These are phyloP conservation scores for Cyanidiococcus yangmingshanensis DNA, from an alignment of 23 red algal species.

Conservation along the genomic window DNA sequence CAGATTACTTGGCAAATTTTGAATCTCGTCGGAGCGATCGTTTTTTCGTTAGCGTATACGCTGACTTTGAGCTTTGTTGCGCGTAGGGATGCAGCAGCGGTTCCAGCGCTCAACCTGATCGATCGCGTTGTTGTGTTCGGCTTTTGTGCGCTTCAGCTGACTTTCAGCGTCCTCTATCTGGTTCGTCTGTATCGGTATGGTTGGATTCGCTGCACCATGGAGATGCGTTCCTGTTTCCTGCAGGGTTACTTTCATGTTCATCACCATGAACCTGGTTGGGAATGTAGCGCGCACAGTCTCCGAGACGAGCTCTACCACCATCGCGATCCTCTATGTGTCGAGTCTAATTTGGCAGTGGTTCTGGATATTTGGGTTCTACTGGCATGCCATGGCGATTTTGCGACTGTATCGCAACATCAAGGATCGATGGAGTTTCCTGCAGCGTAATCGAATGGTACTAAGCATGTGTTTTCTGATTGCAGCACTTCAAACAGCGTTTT, in stretches of 20 bases:
- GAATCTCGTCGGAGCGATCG: neutral
- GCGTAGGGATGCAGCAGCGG: neutral
- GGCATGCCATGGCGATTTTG: neutral
- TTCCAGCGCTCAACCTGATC: neutral
- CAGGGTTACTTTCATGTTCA: neutral
- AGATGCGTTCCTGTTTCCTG: neutral
- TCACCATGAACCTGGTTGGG: neutral
- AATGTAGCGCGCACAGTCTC: neutral
- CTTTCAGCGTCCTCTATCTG: neutral
- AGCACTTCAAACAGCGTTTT: neutral
- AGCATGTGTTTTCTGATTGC: neutral
- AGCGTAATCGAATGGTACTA: neutral
- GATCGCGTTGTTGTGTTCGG: neutral
- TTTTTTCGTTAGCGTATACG: neutral
- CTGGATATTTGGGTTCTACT: neutral
- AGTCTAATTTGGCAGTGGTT: neutral
- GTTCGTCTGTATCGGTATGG: slow-evolving; percentile 1
- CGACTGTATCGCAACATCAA: neutral
- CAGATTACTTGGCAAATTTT: neutral
- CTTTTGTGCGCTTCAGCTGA: slow-evolving; percentile 7
- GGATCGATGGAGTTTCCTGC: neutral
- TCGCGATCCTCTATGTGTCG: neutral
- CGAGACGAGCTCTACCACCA: neutral
- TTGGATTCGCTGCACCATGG: neutral
- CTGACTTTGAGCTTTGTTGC: neutral